Base-by-base conservation (phyloP, 1,284 basidiomycete genomes). In the Sporisorium iseilematis-ciliati region DNA sequence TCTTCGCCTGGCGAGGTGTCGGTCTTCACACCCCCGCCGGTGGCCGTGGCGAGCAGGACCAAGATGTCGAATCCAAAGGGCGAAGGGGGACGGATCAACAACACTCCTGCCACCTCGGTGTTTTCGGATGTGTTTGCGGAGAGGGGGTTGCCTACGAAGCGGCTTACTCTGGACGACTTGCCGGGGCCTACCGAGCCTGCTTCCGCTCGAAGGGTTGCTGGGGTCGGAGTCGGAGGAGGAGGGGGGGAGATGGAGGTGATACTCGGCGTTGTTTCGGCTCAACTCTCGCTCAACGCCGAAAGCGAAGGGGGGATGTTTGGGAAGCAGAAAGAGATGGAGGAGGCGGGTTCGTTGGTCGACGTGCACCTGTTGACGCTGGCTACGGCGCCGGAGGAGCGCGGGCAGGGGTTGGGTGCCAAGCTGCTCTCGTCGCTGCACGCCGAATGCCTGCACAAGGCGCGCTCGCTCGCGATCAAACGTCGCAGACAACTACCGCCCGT, bases 311-410 rank as follows among this genome's bases (percentile, higher is more conserved):
- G 35, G 12, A 38, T 38, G 35, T 38, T 38, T 38, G 35, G 12
- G 20, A 33, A 21, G 26, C 38, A n/a, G 25, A 57, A 20, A 33
- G 20, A 35, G 48, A 42, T 21, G 40, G 62, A 67, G 18, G 65
- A 62, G 12, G 64, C 57, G 58, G 33, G 41, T 21, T 16, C 48
- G 14, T 18, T 69, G 23, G 54, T 71, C 12, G 77, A 81, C 33
- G 61, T 77, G 18, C 81, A 82, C 40, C 43, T 82, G 31, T 43
- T 82, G 18, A 82, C 81, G 35, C 65, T 82, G 6, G 63, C 73
- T 7, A 74, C 81, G 2, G 55, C 66, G 3, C 76, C 70, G 12
- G 70, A 71, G 16, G 81, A 82, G 63, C 33, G 81, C 1, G 69
- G 72, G 1, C 78, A 82, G 50, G 81, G 81, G 14, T 57, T 82